These are phyloP conservation scores for Hymenoscyphus occultus DNA, from an alignment of 2,329 filamentous ascomycete species.

Conservation along the genomic window DNA sequence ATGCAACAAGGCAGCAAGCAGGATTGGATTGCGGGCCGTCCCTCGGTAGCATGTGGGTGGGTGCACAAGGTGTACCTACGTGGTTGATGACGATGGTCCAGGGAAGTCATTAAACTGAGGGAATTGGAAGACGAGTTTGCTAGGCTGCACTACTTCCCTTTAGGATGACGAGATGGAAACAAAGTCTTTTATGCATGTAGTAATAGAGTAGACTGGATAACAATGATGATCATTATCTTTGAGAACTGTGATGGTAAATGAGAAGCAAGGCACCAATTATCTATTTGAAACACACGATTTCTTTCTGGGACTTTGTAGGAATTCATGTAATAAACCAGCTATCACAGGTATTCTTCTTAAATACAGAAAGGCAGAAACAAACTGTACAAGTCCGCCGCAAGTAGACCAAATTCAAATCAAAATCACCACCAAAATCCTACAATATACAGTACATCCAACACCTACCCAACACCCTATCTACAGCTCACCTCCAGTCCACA, in stretches of 20 bases:
- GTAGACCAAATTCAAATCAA: too few relatives aligned
- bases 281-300: background rate
- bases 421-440: too few relatives aligned
- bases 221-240: too few relatives aligned
- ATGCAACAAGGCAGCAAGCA: conserved; percentile 1
- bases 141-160: background rate
- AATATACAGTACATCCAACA: too few relatives aligned
- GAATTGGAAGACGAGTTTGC: background rate
- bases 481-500: too few relatives aligned
- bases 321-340: background rate
- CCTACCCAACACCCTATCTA: too few relatives aligned
- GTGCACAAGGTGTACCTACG: background rate
- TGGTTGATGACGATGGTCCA: background rate
- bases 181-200: too few relatives aligned
- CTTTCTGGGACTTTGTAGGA: too few relatives aligned
- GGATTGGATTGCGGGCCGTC: conserved; percentile 1
- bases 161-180: background rate
- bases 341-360: background rate
- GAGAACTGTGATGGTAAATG: background rate
- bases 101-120: background rate
- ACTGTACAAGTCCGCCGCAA: background rate
- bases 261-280: background rate
- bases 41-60: background rate
- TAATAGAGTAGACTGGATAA: too few relatives aligned
- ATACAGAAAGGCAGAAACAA: background rate